Conservation (phyloP, 352 stramenopile genomes). For the Phytophthora multivora region DNA sequence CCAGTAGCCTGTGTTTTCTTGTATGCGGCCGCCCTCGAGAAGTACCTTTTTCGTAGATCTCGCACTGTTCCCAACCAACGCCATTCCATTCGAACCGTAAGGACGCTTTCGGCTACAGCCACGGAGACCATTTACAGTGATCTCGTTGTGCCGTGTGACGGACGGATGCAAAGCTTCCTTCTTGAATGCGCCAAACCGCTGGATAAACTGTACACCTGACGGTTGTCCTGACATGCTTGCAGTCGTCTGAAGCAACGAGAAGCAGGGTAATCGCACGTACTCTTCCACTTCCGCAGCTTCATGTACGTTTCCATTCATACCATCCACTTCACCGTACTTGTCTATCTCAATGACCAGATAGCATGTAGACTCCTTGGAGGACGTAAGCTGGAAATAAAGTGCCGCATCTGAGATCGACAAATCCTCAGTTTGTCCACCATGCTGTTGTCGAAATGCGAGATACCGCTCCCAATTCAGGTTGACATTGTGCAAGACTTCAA, state of each 20-base stretch:
- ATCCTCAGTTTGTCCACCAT: slow-evolving; percentile 75
- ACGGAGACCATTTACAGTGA: slow-evolving; percentile 30
- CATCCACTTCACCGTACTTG: slow-evolving; percentile 79
- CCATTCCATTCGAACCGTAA: slow-evolving; percentile 21
- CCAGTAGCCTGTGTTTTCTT: slow-evolving; percentile 38
- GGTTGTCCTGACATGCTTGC: slow-evolving; percentile 55
- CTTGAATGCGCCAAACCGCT: slow-evolving; percentile 83
- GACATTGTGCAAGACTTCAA: slow-evolving; percentile 80
- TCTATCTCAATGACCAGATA: slow-evolving; percentile 89
- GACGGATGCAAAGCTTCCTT: slow-evolving; percentile 72
- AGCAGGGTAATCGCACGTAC: slow-evolving; percentile 78
- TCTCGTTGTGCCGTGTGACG: slow-evolving; percentile 55
- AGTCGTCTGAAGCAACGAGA: slow-evolving; percentile 81
- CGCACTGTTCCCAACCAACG: slow-evolving; percentile 20
- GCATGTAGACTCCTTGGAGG: slow-evolving; percentile 83
- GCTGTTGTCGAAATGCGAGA: slow-evolving; percentile 82
- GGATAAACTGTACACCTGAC: slow-evolving; percentile 86
- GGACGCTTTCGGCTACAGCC: slow-evolving; percentile 44
- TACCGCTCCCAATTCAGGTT: slow-evolving; percentile 88
- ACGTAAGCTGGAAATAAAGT: slow-evolving; percentile 83
- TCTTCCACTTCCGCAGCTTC: slow-evolving; percentile 61
- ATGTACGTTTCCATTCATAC: slow-evolving; percentile 53
- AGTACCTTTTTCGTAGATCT: slow-evolving; percentile 42
- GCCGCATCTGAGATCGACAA: slow-evolving; percentile 85
- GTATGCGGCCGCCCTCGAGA: slow-evolving; percentile 26